Evolutionary conservation across 495 filamentous ascomycete genomes (phyloP).

Genomic region (Aspergillus diversus): DNA sequence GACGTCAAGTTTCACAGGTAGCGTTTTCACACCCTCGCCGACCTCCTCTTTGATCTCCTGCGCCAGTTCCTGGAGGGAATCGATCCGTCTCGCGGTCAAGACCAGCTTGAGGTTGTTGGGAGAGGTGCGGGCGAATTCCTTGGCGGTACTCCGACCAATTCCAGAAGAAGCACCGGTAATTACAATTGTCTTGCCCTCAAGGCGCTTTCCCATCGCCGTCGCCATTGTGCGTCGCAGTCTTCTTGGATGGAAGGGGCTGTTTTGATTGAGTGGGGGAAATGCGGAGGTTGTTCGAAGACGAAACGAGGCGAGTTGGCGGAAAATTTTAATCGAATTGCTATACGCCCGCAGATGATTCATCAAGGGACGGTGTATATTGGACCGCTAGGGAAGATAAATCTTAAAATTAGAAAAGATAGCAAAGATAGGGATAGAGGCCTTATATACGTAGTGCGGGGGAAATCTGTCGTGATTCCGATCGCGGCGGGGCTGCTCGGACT

Average conservation of each 20-base stretch:
- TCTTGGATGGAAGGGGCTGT: constrained; percentile 30
- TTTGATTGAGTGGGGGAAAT: constrained; percentile 24
- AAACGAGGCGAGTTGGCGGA: constrained; percentile 27
- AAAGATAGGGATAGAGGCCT: neutral
- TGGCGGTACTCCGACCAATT: constrained; percentile 82
- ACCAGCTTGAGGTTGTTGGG: constrained; percentile 83
- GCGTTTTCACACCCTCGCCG: constrained; percentile 78
- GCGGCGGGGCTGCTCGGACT: constrained; percentile 1
- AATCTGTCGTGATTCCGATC: neutral
- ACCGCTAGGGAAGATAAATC: neutral
- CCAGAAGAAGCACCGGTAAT: constrained; percentile 94
- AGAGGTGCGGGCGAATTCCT: constrained; percentile 88
- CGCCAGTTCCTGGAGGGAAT: constrained; percentile 75
- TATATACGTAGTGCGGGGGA: neutral
- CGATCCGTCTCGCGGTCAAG: constrained; percentile 82
- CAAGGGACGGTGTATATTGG: constrained; percentile 18
- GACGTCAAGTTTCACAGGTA: constrained; percentile 85
- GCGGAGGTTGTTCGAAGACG: constrained; percentile 21
- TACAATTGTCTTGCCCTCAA: constrained; percentile 90
- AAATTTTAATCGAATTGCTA: constrained; percentile 33
- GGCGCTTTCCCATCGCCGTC: constrained; percentile 78
- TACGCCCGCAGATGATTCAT: constrained; percentile 40
- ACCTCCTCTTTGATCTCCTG: constrained; percentile 78
- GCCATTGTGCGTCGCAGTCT: constrained; percentile 63
- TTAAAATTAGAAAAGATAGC: neutral